Evolutionary conservation across 2,329 filamentous ascomycete species (phyloP).

Genomic region (Aureobasidium subglaciale): DNA sequence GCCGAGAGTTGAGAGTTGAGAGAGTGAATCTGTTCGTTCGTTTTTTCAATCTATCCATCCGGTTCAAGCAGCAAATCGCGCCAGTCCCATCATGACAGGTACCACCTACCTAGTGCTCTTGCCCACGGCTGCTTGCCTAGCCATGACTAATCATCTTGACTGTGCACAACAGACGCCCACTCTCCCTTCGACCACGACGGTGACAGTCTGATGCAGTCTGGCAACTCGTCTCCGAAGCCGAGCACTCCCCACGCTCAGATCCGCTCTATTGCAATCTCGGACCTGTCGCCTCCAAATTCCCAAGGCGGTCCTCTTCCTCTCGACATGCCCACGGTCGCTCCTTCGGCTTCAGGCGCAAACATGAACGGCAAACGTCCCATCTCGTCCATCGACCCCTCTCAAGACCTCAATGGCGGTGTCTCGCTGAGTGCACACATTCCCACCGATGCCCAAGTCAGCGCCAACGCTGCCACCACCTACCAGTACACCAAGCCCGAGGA

Average conservation of each 20-base stretch:
- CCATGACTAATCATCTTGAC: constrained; percentile 9
- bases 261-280: constrained; percentile 27
- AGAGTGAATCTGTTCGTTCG: not conserved
- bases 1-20: not conserved
- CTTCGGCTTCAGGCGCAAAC: constrained; percentile 24
- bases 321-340: constrained; percentile 18
- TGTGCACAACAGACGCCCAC: constrained; percentile 5
- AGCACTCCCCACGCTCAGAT: constrained; percentile 31
- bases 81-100: constrained; percentile 5
- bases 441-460: constrained; percentile 19
- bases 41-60: not conserved
- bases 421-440: not conserved
- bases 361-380: constrained; percentile 33
- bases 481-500: constrained; percentile 32
- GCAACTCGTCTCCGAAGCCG: constrained; percentile 34
- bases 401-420: constrained; percentile 16
- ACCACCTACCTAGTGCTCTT: not conserved
- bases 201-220: constrained; percentile 49
- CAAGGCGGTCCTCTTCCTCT: constrained; percentile 30
- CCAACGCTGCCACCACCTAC: constrained; percentile 26
- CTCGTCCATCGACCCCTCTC: constrained; percentile 27
- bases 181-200: constrained; percentile 40
- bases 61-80: not conserved
- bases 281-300: constrained; percentile 50
- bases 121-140: not conserved